Base-by-base conservation (phyloP, 106 monocot species). In the Dendrobium officinale region DNA sequence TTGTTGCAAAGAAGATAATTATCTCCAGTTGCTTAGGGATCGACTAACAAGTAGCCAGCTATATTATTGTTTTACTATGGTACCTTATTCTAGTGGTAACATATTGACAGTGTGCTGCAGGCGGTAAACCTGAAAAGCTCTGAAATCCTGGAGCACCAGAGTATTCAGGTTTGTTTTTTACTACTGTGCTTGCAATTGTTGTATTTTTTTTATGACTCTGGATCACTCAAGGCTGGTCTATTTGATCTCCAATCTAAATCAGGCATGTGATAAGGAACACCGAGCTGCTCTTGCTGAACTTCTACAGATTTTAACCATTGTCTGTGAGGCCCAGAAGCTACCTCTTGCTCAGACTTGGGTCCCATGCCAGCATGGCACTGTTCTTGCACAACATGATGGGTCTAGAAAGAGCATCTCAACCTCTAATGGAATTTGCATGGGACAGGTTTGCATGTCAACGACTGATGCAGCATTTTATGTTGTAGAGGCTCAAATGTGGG, bases 301-400 rank as follows among this genome's bases (percentile, higher is more conserved):
- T 76, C 73, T 92, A 48, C 88, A 97, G 77, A 86, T 88, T 61
- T 47, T 97, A 27, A 89, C 84, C 29, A 78, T 82, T 9, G 84
- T 90, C 15, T 97, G 94, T 78, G 92, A 97, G 81, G 78, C 72
- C 8, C 86, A 92, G 29, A 92, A 92, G 47, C 64, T 96, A 47
- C 93, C 96, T 68, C 76, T 96, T 33, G 93, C 91, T 80, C 96
- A 94, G 82, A 94, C 96, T 6, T 97, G 96, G 96, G 85, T 97
- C 73, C 92, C 92, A 66, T 90, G 93, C 72, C 70, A 54, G 82
- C 88, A 90, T 75, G 83, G 86, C 8, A 89, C 78, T 72, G 72
- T 92, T 78, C 78, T 92, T 41, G 82, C 91, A 75, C 73, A 95
- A 76, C 88, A 84, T 67, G 93, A 89, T 80, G 91, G 86, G 55